Evolutionary conservation across 805 yeast species (phyloP), one percentile per base, ranked within the genome.

Genomic region (Pichia manshurica): DNA sequence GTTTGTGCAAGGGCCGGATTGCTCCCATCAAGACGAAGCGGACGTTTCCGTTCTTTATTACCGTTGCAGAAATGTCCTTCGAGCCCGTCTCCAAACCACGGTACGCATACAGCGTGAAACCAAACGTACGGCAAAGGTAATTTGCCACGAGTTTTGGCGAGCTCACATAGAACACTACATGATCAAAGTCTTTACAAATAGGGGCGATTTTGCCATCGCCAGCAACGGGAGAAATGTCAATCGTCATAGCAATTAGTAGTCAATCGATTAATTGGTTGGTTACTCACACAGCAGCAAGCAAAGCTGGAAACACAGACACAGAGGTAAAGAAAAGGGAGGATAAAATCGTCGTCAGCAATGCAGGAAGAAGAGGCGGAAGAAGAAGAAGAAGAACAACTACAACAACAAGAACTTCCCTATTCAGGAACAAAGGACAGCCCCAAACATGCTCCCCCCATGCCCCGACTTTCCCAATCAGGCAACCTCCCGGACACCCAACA

Each of bases 11-110:
- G 1, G 65, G 65, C 19, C 56, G 42, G 44, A 77, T 55, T 4
- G 75, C 67, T 46, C 73, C 69, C 41, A 69, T 62, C 29, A 78
- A 63, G 50, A 75, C 77, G 38, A 87, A 66, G 1, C 71, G 53
- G 9, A 82, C 75, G 29, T 68, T 58, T 1, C 82, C 82, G 57
- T 81, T 81, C 29, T 62, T 62, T 8, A 87, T 72, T 0, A 84
- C 95, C 52, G 82, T 82, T 1, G 82, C 70, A 19, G 78, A 71
- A 17, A 77, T 57, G 16, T 71, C 65, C 44, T 74, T 69, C 5
- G 82, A 75, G 1, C 84, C 86, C 2, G 83, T 83, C 58, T 84
- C 93, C 39, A 87, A 69, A 5, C 88, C 88, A 49, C 64, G 71
- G 55, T 73, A 77, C 1, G 89, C 93, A 34, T 81, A 61, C 33